These are phyloP conservation scores for Naganishia cerealis DNA, from an alignment of 1,284 basidiomycete species.

Conservation along the genomic window DNA sequence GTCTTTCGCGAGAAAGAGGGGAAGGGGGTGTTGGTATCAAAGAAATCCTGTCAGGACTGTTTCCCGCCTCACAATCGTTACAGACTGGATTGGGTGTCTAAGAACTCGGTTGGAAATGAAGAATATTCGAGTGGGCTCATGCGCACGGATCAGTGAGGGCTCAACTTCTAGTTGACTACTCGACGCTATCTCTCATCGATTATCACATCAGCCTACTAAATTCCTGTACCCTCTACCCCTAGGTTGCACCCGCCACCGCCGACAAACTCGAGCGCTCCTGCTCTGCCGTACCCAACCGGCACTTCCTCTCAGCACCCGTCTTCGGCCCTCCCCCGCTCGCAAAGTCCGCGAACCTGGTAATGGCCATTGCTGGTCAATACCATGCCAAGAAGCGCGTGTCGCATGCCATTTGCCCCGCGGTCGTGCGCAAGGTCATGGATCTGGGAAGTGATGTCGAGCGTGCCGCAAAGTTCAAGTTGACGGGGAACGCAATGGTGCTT, in stretches of 20 bases:
- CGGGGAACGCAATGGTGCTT: conserved; percentile 68
- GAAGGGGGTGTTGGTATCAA: no score
- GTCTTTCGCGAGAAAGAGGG: no score
- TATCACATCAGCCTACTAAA: conserved; percentile 18
- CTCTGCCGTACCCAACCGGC: conserved; percentile 63
- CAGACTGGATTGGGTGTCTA: no score
- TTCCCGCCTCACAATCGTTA: no score
- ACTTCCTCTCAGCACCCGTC: conserved; percentile 75
- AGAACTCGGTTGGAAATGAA: no score
- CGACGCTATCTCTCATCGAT: conserved; percentile 5
- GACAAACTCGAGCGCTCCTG: conserved; percentile 74
- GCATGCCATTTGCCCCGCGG: conserved; percentile 68
- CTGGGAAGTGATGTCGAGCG: conserved; percentile 57
- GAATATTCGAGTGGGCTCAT: no score
- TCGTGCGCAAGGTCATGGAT: conserved; percentile 68
- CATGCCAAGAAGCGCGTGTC: conserved; percentile 77
- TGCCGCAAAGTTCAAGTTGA: conserved; percentile 77
- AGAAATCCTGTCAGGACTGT: no score
- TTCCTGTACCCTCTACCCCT: conserved; percentile 6
- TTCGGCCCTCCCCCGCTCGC: conserved; percentile 71
- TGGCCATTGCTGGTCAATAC: conserved; percentile 79
- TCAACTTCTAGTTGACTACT: background rate
- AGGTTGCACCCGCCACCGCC: conserved; percentile 71
- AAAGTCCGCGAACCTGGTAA: conserved; percentile 67
- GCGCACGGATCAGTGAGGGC: background rate